Evolutionary conservation across 495 filamentous ascomycete species (phyloP).

Genomic region (Jackrogersella minutella): DNA sequence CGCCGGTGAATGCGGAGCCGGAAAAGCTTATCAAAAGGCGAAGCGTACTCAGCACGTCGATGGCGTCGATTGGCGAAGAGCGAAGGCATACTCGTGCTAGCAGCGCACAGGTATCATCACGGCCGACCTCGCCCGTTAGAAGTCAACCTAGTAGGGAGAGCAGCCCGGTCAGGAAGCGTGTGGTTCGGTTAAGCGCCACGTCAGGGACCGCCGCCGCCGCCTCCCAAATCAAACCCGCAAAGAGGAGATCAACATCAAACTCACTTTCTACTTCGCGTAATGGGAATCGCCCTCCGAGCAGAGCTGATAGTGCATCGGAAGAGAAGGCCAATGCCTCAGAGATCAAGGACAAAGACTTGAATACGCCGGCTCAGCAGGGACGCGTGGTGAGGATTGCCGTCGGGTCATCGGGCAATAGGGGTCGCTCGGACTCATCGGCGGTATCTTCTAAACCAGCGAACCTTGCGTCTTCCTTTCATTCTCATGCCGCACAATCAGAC

Average conservation of each 20-base stretch:
- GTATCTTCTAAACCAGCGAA: constrained; percentile 47
- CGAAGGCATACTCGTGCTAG: constrained; percentile 50
- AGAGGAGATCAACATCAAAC: constrained; percentile 47
- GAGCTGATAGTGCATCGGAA: constrained; percentile 44
- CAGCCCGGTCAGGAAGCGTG: constrained; percentile 55
- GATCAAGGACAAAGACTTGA: constrained; percentile 59
- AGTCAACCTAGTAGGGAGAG: constrained; percentile 46
- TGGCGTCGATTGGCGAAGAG: constrained; percentile 44
- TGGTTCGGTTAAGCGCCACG: constrained; percentile 67
- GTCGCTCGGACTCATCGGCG: constrained; percentile 53
- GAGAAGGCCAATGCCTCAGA: constrained; percentile 41
- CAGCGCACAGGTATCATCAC: constrained; percentile 48
- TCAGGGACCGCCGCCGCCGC: constrained; percentile 42
- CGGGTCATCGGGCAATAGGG: constrained; percentile 52
- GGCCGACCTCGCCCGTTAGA: constrained; percentile 48
- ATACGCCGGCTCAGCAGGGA: constrained; percentile 70
- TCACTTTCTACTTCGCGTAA: constrained; percentile 42
- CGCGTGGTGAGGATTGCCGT: constrained; percentile 69
- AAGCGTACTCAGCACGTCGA: constrained; percentile 47
- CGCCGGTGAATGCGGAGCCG: constrained; percentile 56
- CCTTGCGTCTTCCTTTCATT: constrained; percentile 36
- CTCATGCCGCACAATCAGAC: constrained; percentile 33
- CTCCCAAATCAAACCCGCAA: constrained; percentile 42
- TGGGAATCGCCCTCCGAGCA: constrained; percentile 48
- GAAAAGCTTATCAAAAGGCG: constrained; percentile 46